Percentiles rank a stretch among this genome's conserved stretches.
Evolutionary conservation across 306 rosid species (phyloP).

Genomic region (Spatholobus suberectus): DNA sequence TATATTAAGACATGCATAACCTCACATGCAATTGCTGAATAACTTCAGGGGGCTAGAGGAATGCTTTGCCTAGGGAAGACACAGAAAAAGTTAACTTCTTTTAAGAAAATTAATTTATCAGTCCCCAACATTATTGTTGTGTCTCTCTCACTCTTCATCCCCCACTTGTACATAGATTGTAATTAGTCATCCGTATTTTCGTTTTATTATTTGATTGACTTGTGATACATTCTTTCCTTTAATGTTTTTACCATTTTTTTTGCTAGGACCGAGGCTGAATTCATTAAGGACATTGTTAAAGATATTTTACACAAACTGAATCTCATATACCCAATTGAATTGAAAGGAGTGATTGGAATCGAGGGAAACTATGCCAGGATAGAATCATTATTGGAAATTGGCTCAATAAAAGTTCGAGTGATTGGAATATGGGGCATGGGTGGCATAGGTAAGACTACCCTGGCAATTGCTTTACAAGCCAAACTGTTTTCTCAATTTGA

Average conservation of each 20-base stretch:
- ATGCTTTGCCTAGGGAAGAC: background rate
- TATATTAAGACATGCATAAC: background rate
- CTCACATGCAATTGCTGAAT: background rate
- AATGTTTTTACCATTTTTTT: background rate
- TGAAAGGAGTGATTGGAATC: conserved; percentile 24
- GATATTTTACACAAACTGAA: conserved; percentile 6
- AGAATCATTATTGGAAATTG: background rate
- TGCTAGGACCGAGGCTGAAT: conserved; percentile 29
- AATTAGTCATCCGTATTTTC: background rate
- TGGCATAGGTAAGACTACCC: background rate
- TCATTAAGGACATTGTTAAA: conserved; percentile 33
- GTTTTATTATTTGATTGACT: background rate
- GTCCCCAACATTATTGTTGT: background rate
- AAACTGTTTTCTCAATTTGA: conserved; percentile 15
- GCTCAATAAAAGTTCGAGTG: background rate
- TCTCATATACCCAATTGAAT: background rate
- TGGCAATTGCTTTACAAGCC: conserved; percentile 1
- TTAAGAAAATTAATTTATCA: background rate
- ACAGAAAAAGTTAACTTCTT: background rate
- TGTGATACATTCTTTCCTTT: background rate
- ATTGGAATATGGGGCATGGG: conserved; percentile 39
- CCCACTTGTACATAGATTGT: background rate
- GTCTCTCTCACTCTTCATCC: background rate
- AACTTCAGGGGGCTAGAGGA: background rate
- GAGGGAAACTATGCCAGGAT: background rate